Conservation (phyloP, 768 basidiomycete species). For the Chlorophyllum brunneum region DNA sequence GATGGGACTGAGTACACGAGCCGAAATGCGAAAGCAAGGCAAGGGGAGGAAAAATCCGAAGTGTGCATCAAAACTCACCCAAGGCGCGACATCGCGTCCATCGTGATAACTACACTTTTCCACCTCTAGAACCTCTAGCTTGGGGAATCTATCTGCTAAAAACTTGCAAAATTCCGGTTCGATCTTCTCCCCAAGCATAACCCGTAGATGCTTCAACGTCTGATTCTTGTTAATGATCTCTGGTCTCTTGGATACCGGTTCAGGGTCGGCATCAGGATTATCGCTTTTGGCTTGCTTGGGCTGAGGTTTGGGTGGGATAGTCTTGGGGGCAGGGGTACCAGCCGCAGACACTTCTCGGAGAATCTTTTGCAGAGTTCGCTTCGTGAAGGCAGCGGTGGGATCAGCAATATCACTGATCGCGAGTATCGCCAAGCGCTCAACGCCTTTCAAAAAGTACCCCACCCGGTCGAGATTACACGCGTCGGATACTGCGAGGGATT, state of each 20-base stretch:
- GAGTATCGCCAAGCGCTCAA: slow-evolving; percentile 31
- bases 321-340: slow-evolving; percentile 8
- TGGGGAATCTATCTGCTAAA: slow-evolving; percentile 31
- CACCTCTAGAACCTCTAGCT: slow-evolving; percentile 35
- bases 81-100: slow-evolving; percentile 33
- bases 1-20: background rate
- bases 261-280: background rate
- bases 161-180: slow-evolving; percentile 27
- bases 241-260: background rate
- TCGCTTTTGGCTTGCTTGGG: background rate
- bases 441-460: slow-evolving; percentile 24
- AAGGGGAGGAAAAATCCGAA: background rate
- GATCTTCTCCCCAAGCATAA: slow-evolving; percentile 38
- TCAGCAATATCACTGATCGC: slow-evolving; percentile 34
- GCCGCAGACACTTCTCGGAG: slow-evolving; percentile 25
- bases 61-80: slow-evolving; percentile 27
- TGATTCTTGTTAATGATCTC: slow-evolving; percentile 16
- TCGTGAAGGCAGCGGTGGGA: slow-evolving; percentile 28
- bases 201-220: slow-evolving; percentile 26
- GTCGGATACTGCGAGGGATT: slow-evolving; percentile 33
- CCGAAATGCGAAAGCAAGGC: too few species aligned
- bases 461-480: slow-evolving; percentile 28
- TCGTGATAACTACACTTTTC: slow-evolving; percentile 40
- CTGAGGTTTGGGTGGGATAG: slow-evolving; percentile 9
- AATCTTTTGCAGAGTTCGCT: slow-evolving; percentile 28